These are phyloP conservation scores for Talaromyces marneffei DNA, from an alignment of 2,329 filamentous ascomycete species.

Conservation along the genomic window DNA sequence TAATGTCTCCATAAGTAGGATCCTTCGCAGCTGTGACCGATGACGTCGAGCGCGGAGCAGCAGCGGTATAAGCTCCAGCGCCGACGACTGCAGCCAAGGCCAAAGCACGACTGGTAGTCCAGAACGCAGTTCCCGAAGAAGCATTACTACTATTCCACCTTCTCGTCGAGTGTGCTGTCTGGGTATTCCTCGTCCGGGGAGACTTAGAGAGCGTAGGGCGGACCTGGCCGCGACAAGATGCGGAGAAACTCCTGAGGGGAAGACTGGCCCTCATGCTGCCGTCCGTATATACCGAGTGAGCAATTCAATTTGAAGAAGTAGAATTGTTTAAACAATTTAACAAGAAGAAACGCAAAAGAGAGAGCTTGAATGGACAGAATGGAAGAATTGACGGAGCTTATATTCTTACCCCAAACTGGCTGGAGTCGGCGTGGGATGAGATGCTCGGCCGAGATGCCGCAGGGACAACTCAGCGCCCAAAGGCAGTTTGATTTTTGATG, in stretches of 20 bases:
- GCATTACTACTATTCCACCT: constrained; percentile 16
- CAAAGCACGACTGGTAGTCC: constrained; percentile 45
- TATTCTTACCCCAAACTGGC: neutral
- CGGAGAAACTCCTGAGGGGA: constrained; percentile 5
- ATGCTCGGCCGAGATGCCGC: constrained; percentile 5
- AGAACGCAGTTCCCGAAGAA: constrained; percentile 26
- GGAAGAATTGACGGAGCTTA: neutral
- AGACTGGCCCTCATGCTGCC: constrained; percentile 9
- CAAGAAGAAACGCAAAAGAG: neutral
- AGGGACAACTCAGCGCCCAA: neutral
- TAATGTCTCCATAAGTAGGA: constrained; percentile 34
- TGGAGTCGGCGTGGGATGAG: neutral
- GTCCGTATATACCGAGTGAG: neutral
- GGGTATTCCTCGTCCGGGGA: neutral
- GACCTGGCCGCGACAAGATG: constrained; percentile 20
- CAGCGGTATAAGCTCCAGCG: constrained; percentile 48
- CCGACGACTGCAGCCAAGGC: constrained; percentile 47
- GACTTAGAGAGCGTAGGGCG: constrained; percentile 18
- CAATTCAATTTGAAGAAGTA: neutral
- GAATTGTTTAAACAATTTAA: neutral
- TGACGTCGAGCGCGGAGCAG: constrained; percentile 34
- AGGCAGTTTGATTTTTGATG: neutral
- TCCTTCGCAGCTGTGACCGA: constrained; percentile 15
- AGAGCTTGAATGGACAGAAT: neutral
- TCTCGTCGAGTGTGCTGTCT: neutral